Percentiles rank a stretch among this genome's conserved stretches.
These are phyloP conservation scores for Fusarium liriodendri DNA, from an alignment of 2,329 filamentous ascomycete genomes.

Conservation along the genomic window DNA sequence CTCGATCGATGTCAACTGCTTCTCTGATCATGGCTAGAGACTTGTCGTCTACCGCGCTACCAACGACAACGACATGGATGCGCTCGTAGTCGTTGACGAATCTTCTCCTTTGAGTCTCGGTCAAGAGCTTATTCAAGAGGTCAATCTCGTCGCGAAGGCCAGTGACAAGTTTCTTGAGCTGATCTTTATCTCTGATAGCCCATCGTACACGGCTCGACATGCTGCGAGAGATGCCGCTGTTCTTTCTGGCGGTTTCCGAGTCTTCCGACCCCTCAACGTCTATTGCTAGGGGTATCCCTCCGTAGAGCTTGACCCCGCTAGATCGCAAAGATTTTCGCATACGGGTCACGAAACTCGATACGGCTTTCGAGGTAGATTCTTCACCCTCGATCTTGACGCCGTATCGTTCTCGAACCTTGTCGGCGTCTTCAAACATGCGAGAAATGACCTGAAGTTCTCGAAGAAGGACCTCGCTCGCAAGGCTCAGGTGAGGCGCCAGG, in stretches of 20 bases:
- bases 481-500: background rate
- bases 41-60: background rate
- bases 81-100: background rate
- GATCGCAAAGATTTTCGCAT: constrained; percentile 7
- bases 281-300: background rate
- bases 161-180: background rate
- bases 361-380: background rate
- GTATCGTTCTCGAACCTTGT: background rate
- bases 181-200: background rate
- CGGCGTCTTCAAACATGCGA: background rate
- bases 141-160: background rate
- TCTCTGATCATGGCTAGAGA: background rate
- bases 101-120: background rate
- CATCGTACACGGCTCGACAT: background rate
- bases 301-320: constrained; percentile 2
- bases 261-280: background rate
- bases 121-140: constrained; percentile 4
- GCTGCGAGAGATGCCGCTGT: background rate
- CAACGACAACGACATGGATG: background rate
- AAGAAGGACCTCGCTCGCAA: background rate
- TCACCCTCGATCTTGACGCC: background rate
- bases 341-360: background rate
- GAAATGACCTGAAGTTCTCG: background rate
- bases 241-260: background rate
- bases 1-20: background rate